Conservation (phyloP, 495 filamentous ascomycete species). For the Trichoderma virens region DNA sequence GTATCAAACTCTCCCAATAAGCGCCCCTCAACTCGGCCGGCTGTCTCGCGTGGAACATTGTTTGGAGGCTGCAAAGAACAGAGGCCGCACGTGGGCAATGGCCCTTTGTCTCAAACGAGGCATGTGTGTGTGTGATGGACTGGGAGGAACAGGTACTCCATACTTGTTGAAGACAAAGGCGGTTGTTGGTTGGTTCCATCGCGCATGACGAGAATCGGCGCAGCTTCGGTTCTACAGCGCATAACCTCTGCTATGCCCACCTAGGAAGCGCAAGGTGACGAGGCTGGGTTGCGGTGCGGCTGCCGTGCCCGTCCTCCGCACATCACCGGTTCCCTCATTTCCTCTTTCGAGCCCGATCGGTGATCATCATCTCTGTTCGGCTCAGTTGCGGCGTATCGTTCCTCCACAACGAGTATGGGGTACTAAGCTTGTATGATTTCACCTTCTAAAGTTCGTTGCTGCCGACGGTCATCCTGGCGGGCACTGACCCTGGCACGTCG, state of each 20-base stretch:
- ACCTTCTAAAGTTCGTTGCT: not conserved
- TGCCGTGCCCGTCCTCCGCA: not conserved
- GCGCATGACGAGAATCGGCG: slow-evolving; percentile 1
- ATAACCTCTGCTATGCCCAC: not conserved
- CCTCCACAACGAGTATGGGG: slow-evolving; percentile 5
- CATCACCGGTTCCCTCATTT: slow-evolving; percentile 6
- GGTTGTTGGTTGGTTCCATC: not conserved
- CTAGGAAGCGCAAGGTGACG: not conserved
- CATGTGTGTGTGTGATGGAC: not conserved
- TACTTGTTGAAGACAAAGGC: not conserved
- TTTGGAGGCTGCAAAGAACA: not conserved
- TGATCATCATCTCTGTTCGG: slow-evolving; percentile 13
- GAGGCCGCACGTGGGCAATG: not conserved
- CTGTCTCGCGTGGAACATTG: not conserved
- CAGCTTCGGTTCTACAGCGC: slow-evolving; percentile 3
- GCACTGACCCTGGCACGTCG: not conserved
- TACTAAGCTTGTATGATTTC: slow-evolving; percentile 7
- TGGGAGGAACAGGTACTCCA: not conserved
- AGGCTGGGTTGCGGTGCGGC: slow-evolving; percentile 7
- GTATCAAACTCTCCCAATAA: not conserved
- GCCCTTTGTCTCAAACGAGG: not conserved
- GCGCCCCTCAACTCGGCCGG: not conserved
- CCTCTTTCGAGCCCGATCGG: slow-evolving; percentile 10
- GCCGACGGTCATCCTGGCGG: not conserved
- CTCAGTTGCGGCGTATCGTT: slow-evolving; percentile 1